Evolutionary conservation across 73 alveolate genomes (phyloP).

Genomic region (Uronychia setigera): DNA sequence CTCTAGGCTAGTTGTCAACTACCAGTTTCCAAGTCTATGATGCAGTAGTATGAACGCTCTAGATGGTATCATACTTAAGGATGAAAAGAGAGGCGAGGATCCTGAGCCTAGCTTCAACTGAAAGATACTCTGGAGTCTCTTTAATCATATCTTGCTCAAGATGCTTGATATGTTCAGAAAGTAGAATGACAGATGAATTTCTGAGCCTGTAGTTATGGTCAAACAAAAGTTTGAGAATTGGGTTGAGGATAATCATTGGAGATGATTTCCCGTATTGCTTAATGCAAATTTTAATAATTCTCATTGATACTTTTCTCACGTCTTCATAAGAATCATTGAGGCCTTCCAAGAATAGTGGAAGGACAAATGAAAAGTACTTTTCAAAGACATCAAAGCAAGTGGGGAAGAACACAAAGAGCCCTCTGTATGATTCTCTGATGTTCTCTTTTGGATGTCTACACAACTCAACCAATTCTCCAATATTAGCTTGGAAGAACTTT

Average conservation of each 20-base stretch:
- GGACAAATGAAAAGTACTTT: slow-evolving; percentile 54
- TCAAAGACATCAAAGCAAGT: slow-evolving; percentile 67
- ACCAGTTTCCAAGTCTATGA: slow-evolving; percentile 76
- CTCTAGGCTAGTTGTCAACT: slow-evolving; percentile 52
- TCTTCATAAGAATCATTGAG: slow-evolving; percentile 74
- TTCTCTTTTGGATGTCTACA: slow-evolving; percentile 28
- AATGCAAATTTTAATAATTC: slow-evolving; percentile 76
- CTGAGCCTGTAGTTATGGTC: slow-evolving; percentile 69
- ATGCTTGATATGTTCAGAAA: slow-evolving; percentile 59
- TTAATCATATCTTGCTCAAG: slow-evolving; percentile 57
- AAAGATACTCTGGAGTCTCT: slow-evolving; percentile 41
- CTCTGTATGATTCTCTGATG: slow-evolving; percentile 70
- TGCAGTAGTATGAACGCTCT: slow-evolving; percentile 67
- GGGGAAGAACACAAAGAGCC: slow-evolving; percentile 70
- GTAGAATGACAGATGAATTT: slow-evolving; percentile 57
- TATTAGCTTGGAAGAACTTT: slow-evolving; percentile 53
- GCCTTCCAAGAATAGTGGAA: slow-evolving; percentile 77
- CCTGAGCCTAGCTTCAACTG: slow-evolving; percentile 36
- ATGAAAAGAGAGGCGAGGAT: slow-evolving; percentile 64
- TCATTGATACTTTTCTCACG: slow-evolving; percentile 70
- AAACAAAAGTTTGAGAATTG: slow-evolving; percentile 67
- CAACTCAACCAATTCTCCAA: slow-evolving; percentile 24
- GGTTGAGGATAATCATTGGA: slow-evolving; percentile 58
- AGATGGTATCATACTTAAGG: slow-evolving; percentile 66
- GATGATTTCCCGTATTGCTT: slow-evolving; percentile 63